Percentiles rank a stretch among this genome's conserved stretches.
These are phyloP conservation scores for Spergularia bocconei DNA, from an alignment of 148 eudicot genomes.

Conservation along the genomic window DNA sequence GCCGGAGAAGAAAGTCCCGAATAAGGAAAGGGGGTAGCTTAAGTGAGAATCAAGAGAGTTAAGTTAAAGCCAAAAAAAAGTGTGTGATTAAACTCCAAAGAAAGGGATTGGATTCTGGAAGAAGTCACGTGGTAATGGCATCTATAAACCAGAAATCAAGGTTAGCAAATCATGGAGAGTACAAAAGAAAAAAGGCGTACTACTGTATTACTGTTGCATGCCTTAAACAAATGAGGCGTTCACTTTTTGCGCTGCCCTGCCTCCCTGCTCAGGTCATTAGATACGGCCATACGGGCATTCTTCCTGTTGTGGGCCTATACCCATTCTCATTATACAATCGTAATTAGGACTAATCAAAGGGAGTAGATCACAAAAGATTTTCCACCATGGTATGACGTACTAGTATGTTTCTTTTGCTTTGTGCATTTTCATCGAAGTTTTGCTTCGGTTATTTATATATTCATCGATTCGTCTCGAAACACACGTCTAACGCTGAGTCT, in stretches of 20 bases:
- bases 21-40: not conserved
- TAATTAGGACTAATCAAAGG: too few species aligned
- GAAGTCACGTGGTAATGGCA: slow-evolving; percentile 21
- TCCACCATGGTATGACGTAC: too few species aligned
- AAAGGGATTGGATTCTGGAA: not conserved
- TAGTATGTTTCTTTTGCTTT: too few species aligned
- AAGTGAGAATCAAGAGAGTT: slow-evolving; percentile 10
- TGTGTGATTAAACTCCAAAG: not conserved
- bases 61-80: slow-evolving; percentile 3
- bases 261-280: slow-evolving; percentile 18
- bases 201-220: too few species aligned
- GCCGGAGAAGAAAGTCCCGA: not conserved
- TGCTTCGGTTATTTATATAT: too few species aligned
- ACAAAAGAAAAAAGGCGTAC: not conserved
- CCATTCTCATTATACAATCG: too few species aligned
- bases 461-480: too few species aligned
- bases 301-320: not conserved
- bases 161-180: not conserved
- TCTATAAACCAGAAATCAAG: slow-evolving; percentile 22
- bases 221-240: not conserved
- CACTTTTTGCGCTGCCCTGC: slow-evolving; percentile 16
- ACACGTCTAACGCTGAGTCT: too few species aligned
- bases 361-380: too few species aligned
- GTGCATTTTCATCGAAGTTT: too few species aligned
- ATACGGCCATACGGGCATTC: not conserved